These are phyloP conservation scores for Rubus parviflorus DNA, from an alignment of 306 rosid species.

Conservation along the genomic window DNA sequence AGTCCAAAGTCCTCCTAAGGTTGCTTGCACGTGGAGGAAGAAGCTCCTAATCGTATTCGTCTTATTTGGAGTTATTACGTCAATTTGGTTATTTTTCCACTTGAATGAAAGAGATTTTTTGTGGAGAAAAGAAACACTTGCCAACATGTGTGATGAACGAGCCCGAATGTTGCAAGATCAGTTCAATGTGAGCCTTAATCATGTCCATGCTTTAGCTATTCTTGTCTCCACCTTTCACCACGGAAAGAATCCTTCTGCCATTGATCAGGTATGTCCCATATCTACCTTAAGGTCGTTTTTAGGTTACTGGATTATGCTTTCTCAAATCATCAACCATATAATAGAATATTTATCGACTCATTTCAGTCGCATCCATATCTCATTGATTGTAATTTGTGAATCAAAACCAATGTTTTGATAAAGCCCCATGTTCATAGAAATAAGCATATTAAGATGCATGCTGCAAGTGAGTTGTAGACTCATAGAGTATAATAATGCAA, in stretches of 20 bases:
- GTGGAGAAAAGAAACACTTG: slow-evolving; percentile 76
- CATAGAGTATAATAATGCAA: not conserved
- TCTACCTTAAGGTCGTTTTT: slow-evolving; percentile 9
- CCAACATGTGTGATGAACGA: slow-evolving; percentile 96
- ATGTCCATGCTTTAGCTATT: slow-evolving; percentile 90
- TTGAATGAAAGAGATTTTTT: slow-evolving; percentile 40
- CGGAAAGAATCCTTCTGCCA: slow-evolving; percentile 79
- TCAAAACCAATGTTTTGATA: not conserved
- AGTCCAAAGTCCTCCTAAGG: slow-evolving; percentile 41
- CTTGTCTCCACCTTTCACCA: slow-evolving; percentile 97
- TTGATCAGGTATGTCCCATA: slow-evolving; percentile 71
- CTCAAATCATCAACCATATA: not conserved
- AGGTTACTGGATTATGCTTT: not conserved
- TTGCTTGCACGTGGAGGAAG: slow-evolving; percentile 78
- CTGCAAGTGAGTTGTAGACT: not conserved
- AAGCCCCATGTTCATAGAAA: not conserved
- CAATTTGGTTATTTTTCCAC: slow-evolving; percentile 70
- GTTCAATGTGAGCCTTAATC: slow-evolving; percentile 93
- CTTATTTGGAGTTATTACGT: slow-evolving; percentile 44
- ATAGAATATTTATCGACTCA: not conserved
- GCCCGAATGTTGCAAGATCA: slow-evolving; percentile 98
- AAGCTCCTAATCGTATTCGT: slow-evolving; percentile 51
- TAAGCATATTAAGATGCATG: not conserved
- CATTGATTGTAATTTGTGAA: not conserved
- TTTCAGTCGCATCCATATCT: not conserved